A percentile compares a stretch with the other conserved stretches of the same genome.
Evolutionary conservation across 331 rosid species (phyloP).

Genomic region (Pyrus hybrid): DNA sequence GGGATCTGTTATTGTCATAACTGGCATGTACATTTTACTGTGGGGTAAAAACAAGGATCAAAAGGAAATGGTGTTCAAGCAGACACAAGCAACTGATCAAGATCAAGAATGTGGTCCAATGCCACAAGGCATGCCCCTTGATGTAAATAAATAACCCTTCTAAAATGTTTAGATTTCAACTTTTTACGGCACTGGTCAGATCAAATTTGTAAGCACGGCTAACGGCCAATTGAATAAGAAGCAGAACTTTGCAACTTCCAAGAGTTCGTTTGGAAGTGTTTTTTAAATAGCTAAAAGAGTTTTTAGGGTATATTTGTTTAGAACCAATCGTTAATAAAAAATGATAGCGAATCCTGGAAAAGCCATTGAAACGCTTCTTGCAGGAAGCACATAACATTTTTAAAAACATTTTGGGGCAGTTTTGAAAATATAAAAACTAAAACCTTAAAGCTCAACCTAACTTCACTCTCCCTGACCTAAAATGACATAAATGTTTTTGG

Average conservation of each 20-base stretch:
- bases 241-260: background rate
- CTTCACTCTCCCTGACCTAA: too few relatives aligned
- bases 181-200: background rate
- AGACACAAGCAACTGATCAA: constrained; percentile 25
- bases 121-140: background rate
- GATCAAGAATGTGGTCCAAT: constrained; percentile 19
- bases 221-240: background rate
- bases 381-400: too few relatives aligned
- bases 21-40: constrained; percentile 67
- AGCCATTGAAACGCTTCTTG: rapidly evolving
- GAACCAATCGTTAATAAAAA: too few relatives aligned
- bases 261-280: too few relatives aligned
- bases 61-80: constrained; percentile 25
- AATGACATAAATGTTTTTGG: too few relatives aligned
- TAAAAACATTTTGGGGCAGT: too few relatives aligned
- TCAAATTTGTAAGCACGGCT: background rate
- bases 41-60: constrained; percentile 68
- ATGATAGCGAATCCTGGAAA: too few relatives aligned
- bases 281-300: too few relatives aligned
- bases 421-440: too few relatives aligned
- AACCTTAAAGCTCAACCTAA: too few relatives aligned
- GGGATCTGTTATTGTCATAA: constrained; percentile 64
- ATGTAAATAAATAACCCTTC: background rate
- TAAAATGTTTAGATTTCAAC: background rate
- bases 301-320: too few relatives aligned